Evolutionary conservation across 75 land plant genomes (phyloP), one percentile per base, ranked within the genome.

Genomic region (Azolla pinnata): DNA sequence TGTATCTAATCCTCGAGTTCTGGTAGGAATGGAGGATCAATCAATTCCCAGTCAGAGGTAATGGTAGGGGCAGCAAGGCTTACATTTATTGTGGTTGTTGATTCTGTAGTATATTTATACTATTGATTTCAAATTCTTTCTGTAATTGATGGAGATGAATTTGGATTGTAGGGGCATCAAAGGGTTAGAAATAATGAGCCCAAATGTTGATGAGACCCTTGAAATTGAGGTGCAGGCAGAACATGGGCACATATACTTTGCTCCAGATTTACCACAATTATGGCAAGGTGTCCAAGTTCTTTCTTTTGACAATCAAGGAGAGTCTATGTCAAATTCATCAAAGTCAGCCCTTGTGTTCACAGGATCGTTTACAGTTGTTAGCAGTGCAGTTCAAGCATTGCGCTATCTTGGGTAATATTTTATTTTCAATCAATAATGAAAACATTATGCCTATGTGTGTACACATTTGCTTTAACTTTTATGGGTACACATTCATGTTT

Each of bases 221-320:
- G 19, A 9, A 47, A 20, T 47, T 7, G 50, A 47, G 19, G 50
- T 20, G 3, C 50, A 47, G 19, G 50, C 50, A 47, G 18, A 47
- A 20, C 10, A 18, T 47, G 50, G 50, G 18, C 50, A 9, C 18
- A 3, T 47, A 3, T 3, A 9, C 4, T 47, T 47, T 47, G 50
- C 18, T 3, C 20, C 10, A 47, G 50, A 47, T 3, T 47, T 47
- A 20, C 4, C 50, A 47, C 18, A 47, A 3, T 18, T 47, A 9
- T 47, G 50, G 50, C 50, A 47, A 47, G 50, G 50, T 20, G 50
- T 47, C 4, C 50, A 47, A 47, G 19, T 47, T 3, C 7, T 47
- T 4, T 47, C 50, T 4, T 47, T 12, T 47, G 50, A 47, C 50
- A 47, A 9, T 9, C 4, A 16, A 3, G 18, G 19, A 12, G 4